Base-by-base conservation (phyloP, 805 yeast genomes). In the Spathaspora girioi region DNA sequence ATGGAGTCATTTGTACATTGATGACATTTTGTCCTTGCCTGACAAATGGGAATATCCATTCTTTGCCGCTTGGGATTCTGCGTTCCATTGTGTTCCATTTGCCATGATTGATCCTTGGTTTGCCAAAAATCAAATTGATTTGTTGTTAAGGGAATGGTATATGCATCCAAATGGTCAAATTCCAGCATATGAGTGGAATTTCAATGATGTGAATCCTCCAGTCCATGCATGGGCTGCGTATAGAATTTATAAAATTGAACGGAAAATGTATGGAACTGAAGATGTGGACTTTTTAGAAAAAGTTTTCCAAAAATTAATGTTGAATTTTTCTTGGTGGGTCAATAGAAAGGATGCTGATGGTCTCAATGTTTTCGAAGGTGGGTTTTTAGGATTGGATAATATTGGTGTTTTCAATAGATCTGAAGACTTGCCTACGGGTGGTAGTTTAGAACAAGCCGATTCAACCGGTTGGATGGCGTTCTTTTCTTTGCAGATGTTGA, bases 391-490 rank as follows among this genome's bases (percentile, higher is more conserved):
- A 7, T 75, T 91, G 52, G 97, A 91, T 71, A 91, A 91, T 69
- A 91, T 91, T 69, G 97, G 97, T 58, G 78, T 91, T 54, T 91
- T 91, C 73, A 91, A 91, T 68, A 80, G 97, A 66, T 87, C 96
- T 5, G 97, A 91, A 72, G 94, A 96, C 1, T 75, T 89, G 60
- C 97, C 97, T 40, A 89, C 96, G 1, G 97, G 97, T 40, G 97
- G 97, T 46, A 81, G 78, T 38, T 77, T 91, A 56, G 96, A 89
- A 64, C 97, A 91, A 69, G 96, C 97, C 0, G 97, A 91, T 69
- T 87, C 96, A 14, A 92, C 97, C 10, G 97, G 97, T 27, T 91
- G 97, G 97, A 89, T 91, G 94, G 97, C 96, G 0, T 91, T 93
- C 73, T 91, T 86, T 71, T 81, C 87, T 29, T 76, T 92, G 61